A percentile compares a stretch with the other conserved stretches of the same genome.
phyloP scores from a whole-genome alignment of 2,329 filamentous ascomycete species.

The Venturia aucupariae region DNA sequence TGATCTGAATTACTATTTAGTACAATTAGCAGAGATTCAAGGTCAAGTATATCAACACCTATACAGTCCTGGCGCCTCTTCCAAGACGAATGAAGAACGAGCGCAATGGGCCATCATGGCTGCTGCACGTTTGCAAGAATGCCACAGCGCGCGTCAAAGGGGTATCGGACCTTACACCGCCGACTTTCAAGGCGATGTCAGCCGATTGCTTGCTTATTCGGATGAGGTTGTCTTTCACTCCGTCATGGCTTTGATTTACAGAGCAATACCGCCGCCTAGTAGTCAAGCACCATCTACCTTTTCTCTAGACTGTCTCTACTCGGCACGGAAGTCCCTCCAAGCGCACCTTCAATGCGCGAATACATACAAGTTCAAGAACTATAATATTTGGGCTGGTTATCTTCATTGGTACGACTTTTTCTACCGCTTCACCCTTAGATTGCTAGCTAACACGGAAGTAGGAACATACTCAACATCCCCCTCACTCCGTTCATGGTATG shows the following conservation, averaged over 20 bases:
- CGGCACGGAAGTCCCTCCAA: not conserved
- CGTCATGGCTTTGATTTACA: conserved; percentile 2
- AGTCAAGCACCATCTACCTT: not conserved
- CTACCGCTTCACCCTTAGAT: not conserved
- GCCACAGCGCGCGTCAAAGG: not conserved
- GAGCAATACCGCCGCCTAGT: not conserved
- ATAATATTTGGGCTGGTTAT: not conserved
- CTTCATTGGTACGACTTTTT: not conserved
- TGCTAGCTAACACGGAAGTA: conserved; percentile 14
- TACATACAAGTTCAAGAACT: not conserved
- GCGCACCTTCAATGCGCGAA: not conserved
- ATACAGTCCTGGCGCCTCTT: conserved; percentile 18
- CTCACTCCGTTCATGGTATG: conserved; percentile 43
- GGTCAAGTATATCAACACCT: conserved; percentile 29
- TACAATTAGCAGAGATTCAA: conserved; percentile 22
- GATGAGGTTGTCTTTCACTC: conserved; percentile 10
- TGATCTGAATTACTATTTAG: not conserved
- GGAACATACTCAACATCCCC: conserved; percentile 34
- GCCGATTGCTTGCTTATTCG: not conserved
- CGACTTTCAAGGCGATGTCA: not conserved
- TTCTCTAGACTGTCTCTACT: not conserved
- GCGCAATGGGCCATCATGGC: conserved; percentile 5
- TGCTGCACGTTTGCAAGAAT: not conserved
- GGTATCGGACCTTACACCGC: not conserved
- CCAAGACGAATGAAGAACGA: not conserved